Percentiles rank a stretch among this genome's conserved stretches.
These are phyloP conservation scores for Arabidopsis lyrata DNA, from an alignment of 441 rosid species.

Conservation along the genomic window DNA sequence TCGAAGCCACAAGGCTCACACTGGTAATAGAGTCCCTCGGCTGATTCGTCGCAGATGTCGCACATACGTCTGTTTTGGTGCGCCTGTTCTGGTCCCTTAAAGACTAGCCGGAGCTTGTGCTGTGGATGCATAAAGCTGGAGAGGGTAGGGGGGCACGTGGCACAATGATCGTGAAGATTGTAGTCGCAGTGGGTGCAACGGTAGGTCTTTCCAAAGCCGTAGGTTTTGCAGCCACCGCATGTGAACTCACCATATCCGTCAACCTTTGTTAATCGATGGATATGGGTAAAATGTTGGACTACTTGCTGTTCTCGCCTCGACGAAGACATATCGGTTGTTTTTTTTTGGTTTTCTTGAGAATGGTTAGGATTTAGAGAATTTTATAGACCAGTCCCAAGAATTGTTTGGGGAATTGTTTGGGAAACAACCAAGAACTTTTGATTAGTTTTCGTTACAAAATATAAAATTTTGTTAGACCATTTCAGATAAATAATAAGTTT, in stretches of 20 bases:
- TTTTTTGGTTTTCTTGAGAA: neutral
- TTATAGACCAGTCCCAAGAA: neutral
- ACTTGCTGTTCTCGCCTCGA: neutral
- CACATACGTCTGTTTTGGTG: constrained; percentile 36
- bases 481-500: neutral
- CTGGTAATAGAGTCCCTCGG: constrained; percentile 47
- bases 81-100: constrained; percentile 26
- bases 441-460: neutral
- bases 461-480: neutral
- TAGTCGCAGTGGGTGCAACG: constrained; percentile 36
- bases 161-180: constrained; percentile 47
- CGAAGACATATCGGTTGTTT: neutral
- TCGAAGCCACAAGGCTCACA: constrained; percentile 48
- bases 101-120: constrained; percentile 31
- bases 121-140: constrained; percentile 46
- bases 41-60: constrained; percentile 43
- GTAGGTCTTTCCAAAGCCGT: constrained; percentile 38
- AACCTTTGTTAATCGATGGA: constrained; percentile 34
- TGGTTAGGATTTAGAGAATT: neutral
- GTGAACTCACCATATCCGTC: constrained; percentile 28
- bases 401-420: neutral
- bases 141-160: constrained; percentile 35
- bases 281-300: constrained; percentile 38
- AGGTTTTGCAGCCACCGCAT: constrained; percentile 39
- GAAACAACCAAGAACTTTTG: neutral